Base-by-base conservation (phyloP, 2,329 filamentous ascomycete species). In the Trichoderma sp. region DNA sequence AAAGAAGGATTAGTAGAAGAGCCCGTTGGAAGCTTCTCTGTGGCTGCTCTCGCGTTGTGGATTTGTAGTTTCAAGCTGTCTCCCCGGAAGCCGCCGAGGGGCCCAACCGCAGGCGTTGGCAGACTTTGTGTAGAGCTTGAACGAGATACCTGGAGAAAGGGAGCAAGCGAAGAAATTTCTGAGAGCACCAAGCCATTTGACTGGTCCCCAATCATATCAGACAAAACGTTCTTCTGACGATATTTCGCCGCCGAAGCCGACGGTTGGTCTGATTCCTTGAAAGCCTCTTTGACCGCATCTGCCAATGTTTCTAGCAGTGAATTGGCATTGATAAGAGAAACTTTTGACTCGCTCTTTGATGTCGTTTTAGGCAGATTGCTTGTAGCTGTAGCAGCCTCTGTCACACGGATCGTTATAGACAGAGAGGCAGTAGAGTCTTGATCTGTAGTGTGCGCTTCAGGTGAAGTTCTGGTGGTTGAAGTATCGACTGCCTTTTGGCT, bases 291-390 rank as follows among this genome's bases (percentile, higher is more conserved):
- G 31, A 75, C 62, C 21, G 72, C 73, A 21, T 71, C 43, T 19
- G 67, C 65, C 40, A 75, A 68, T n/a, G 68, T 66, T 29, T 68
- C 68, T 24, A 74, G 66, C 14, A 74, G 56, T 27, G 47, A 33
- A 27, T 33, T 27, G 4, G 55, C 29, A 21, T 14, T 27, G 19
- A 8, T 27, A 13, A 43, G 47, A 8, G 52, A 16, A 3, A 16
- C n/a, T 21, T 58, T 31, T n/a, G 49, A 35, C 6, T 64, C 40
- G n/a, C 33, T 63, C 27, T 13, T 27, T 57, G n/a, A 19, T 19
- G 27, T 56, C 4, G 35, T 8, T 24, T 57, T 37, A 13, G 21
- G n/a, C 13, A 19, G 13, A 27, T 11, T 35, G n/a, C 16, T 67
- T 16, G 31, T 1, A 5, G 29, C 10, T 40, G 35, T 24, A n/a